Evolutionary conservation across 805 yeast species (phyloP), one percentile per base, ranked within the genome.

Genomic region (Pichia exigua): DNA sequence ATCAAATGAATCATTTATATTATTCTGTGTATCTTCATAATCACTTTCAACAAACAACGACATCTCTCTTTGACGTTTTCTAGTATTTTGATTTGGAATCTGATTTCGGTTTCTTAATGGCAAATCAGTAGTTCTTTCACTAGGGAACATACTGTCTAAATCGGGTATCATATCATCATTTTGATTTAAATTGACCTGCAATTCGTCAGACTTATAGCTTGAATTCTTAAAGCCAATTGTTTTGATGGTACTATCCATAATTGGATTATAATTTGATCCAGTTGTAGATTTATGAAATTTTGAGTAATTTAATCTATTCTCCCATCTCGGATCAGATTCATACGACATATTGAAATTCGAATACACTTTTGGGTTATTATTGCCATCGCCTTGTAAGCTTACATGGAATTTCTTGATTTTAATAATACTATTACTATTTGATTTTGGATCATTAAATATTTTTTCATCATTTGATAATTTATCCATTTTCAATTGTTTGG

Each of bases 211-310:
- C 28, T 50, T 47, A 45, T 59, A 57, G n/a, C 47, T 45, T 2
- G 59, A 50, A 32, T 45, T 53, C 35, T 51, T 56, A 47, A 60
- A 45, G 24, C 52, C 54, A 11, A 60, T 52, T 12, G 58, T 57
- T 43, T 57, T 51, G 4, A 59, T 52, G 2, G 61, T 54, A 35
- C 59, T 56, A 50, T 59, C 61, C 45, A 55, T 50, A 10, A 59
- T 50, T 15, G 61, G 57, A 47, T 59, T 59, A 35, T 48, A 43
- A 7, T 47, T 26, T 3, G 18, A 13, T 4, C 49, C 46, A 15
- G 50, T 48, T 4, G 53, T 42, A 20, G 44, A n/a, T 45, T 59
- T 60, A 13, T 24, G 24, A 40, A 60, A 60, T 40, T 42, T 52
- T 1, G 61, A 57, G 39, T 47, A 60, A 28, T 60, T 58, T 2